Evolutionary conservation across 768 basidiomycete species (phyloP), one percentile per base, ranked within the genome.

Genomic region (Paxillus involutus): DNA sequence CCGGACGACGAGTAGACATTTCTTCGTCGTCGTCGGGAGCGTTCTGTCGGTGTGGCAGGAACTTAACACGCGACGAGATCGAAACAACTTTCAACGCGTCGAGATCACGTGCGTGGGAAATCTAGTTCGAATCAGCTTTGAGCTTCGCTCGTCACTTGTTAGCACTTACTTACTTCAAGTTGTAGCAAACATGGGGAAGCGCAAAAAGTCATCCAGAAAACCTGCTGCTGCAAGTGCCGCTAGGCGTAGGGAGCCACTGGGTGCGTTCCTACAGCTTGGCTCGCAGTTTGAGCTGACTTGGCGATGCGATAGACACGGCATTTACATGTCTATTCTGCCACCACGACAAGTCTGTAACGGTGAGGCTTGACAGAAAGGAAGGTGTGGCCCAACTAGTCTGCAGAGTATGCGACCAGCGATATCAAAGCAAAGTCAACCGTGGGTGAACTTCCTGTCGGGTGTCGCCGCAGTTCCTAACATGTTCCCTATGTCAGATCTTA

Each of bases 321-420:
- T 94, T 94, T 68, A 90, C 89, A 26, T 94, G 91, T 69, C 74
- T 94, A 13, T 94, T 91, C 71, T 94, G 91, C 67, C 86, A 94
- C 73, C 91, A 94, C 68, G 89, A 94, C 69, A 90, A 88, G 67
- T 90, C 91, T 19, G 90, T 94, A 46, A 88, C 86, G 13, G 89
- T 94, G 35, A 80, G 89, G 63, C 74, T 94, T 50, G 91, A 94
- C 72, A 80, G 88, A 66, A 94, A 93, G 70, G 91, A 92, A 64
- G 88, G 89, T 3, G 72, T 93, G 10, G 91, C 87, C 10, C 82
- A 89, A 63, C 77, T 94, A 35, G 83, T 85, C 17, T 94, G 91
- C 72, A 83, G 84, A 72, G 82, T 94, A 14, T 94, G 91, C 66
- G 90, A 91, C 64, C 92, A 93, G 70, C 77, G 88, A 51, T 94